Base-by-base conservation (phyloP, 352 stramenopile genomes). In the Pythium scleroteichum region DNA sequence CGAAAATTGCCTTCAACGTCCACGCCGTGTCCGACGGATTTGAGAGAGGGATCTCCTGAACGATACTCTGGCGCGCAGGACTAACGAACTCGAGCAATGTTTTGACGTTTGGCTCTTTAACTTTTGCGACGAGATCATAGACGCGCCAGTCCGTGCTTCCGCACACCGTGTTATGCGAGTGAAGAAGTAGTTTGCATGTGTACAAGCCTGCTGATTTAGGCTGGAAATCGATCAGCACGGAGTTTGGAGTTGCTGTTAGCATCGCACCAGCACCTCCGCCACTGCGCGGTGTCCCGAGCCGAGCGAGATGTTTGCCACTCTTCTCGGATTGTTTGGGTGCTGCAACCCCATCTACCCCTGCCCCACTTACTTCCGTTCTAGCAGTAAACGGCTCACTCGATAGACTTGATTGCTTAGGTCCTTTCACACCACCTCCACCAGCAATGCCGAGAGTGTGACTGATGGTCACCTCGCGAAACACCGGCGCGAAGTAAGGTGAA, bases 31-130 rank as follows among this genome's bases (percentile, higher is more conserved):
- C 82, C 0, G 87, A 92, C 4, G 82, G 88, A 53, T 98, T 98
- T 12, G 82, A 79, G 1, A 98, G 68, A 10, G 93, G 93, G 26
- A 98, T 96, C 29, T 96, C 85, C 55, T 98, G 93, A 0, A 88
- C 71, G 42, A 97, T 96, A 20, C 60, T 92, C 62, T 97, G 87
- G 0, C 92, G 62, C 7, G 93, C 91, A 2, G 91, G 92, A 0
- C 87, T 84, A 3, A 79, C 81, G 50, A 98, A 98, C 33, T 97
- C 89, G 12, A 98, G 68, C 19, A 85, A 73, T 5, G 87, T 95
- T 68, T 83, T 90, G 10, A 97, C 72, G 19, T 84, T 88, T 10
- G 87, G 87, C 38, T 94, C 89, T 19, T 88, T 94, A 23, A 97
- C 90, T 55, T 85, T 95, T 0, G 73, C 84, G 0, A 94, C 66